Conservation (phyloP, 805 yeast genomes). For the Yarrowia hollandica region DNA sequence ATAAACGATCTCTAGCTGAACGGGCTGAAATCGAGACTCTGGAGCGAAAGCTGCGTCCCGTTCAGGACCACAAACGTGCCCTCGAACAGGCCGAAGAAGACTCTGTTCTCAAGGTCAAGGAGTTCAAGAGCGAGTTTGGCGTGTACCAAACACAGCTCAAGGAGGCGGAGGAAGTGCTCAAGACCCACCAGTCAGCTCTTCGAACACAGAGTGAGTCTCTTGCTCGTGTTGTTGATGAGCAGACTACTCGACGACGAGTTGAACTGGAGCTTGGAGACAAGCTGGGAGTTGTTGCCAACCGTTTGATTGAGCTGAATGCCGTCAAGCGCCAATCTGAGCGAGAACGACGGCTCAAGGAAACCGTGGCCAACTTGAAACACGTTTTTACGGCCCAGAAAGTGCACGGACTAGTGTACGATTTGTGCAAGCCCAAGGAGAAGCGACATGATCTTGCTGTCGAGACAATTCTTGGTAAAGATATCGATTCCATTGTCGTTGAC, state of each 20-base stretch:
- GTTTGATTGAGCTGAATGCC: slow-evolving; percentile 72
- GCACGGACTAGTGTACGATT: slow-evolving; percentile 73
- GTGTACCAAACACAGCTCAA: slow-evolving; percentile 31
- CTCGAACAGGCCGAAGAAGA: slow-evolving; percentile 24
- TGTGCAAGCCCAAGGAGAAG: slow-evolving; percentile 72
- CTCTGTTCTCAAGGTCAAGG: slow-evolving; percentile 16
- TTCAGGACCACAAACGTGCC: slow-evolving; percentile 24
- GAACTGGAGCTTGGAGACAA: slow-evolving; percentile 65
- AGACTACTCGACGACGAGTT: slow-evolving; percentile 38
- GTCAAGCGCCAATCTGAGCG: slow-evolving; percentile 71
- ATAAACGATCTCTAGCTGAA: slow-evolving; percentile 27
- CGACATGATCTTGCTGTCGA: slow-evolving; percentile 73
- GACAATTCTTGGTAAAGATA: slow-evolving; percentile 72
- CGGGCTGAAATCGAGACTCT: slow-evolving; percentile 33
- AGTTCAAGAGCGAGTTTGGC: slow-evolving; percentile 30
- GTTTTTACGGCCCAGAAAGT: slow-evolving; percentile 71
- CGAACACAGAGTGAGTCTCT: slow-evolving; percentile 36
- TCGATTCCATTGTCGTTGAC: slow-evolving; percentile 85
- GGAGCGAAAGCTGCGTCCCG: slow-evolving; percentile 25
- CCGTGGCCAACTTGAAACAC: slow-evolving; percentile 65
- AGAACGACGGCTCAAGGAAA: slow-evolving; percentile 71
- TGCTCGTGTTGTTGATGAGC: slow-evolving; percentile 35
- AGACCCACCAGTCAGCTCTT: slow-evolving; percentile 30
- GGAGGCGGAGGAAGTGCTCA: slow-evolving; percentile 32
- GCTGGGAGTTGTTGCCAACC: slow-evolving; percentile 58